Evolutionary conservation across 2,329 filamentous ascomycete species (phyloP), one percentile per base, ranked within the genome.

Genomic region (Tolypocladium ovalisporum): DNA sequence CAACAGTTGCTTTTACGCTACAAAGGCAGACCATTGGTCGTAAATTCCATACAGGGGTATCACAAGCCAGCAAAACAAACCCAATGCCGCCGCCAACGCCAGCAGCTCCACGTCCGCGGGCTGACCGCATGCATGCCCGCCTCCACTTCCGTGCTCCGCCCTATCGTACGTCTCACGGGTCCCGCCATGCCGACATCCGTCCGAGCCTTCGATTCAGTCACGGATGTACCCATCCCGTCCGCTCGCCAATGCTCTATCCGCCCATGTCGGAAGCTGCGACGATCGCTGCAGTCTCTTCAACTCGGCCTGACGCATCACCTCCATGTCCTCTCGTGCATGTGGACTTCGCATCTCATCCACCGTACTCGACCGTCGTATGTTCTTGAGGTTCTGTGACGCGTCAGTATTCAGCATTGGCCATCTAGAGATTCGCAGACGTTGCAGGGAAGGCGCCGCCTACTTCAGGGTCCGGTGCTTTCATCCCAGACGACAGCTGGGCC

Each of bases 281-380:
- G 29, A 27, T 19, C 63, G 60, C 24, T 62, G 62, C 59, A 57
- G 65, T 56, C 68, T 67, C 52, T 64, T 70, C 13, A 68, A 64
- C 24, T 66, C 68, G 35, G 69, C 67, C 56, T 69, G 68, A 44
- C 64, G 65, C 66, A 74, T 68, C 19, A 70, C 67, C 53, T 65
- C 64, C 42, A 68, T 59, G 49, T 73, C 71, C 35, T 71, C 68
- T 15, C 37, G 60, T 7, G 60, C 66, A 47, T 58, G 62, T 8
- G 54, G 54, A 53, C 58, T 61, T 17, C 34, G 57, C 10, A 54
- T 54, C 19, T 54, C 57, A 17, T 54, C 57, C 24, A 63, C 56
- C 12, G 55, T 51, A 54, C 58, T 62, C 19, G 60, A 56, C 42
- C 67, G 66, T 51, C 60, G 54, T 36, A 71, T 67, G 42, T 68